phyloP scores from a whole-genome alignment of 2,329 filamentous ascomycete species.

The Talaromyces sp. region DNA sequence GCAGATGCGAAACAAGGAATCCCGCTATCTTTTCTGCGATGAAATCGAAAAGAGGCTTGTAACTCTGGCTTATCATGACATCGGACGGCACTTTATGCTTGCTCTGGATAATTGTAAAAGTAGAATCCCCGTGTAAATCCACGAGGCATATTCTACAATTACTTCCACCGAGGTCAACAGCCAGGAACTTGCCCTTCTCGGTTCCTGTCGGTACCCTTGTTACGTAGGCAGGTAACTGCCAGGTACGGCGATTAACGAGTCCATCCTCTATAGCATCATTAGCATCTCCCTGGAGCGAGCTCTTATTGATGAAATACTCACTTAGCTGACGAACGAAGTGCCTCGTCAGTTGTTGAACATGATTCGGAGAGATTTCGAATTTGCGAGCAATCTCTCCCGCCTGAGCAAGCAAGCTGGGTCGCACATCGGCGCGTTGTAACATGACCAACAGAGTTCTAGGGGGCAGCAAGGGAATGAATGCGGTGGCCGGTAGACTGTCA shows the following conservation, averaged over 20 bases:
- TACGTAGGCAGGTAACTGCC: slow-evolving; percentile 17
- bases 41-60: slow-evolving; percentile 17
- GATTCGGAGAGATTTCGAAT: slow-evolving; percentile 10
- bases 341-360: slow-evolving; percentile 7
- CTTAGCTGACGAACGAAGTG: slow-evolving; percentile 14
- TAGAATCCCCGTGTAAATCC: slow-evolving; percentile 16
- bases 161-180: slow-evolving; percentile 18
- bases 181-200: slow-evolving; percentile 16
- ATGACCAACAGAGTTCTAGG: slow-evolving; percentile 6
- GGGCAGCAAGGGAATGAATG: background rate
- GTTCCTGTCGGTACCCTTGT: slow-evolving; percentile 14
- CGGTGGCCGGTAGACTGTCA: background rate
- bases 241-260: slow-evolving; percentile 13
- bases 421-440: slow-evolving; percentile 5
- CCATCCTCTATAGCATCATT: slow-evolving; percentile 13
- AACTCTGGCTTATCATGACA: slow-evolving; percentile 15
- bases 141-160: slow-evolving; percentile 19
- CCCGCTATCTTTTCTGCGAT: slow-evolving; percentile 13
- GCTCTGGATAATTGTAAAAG: slow-evolving; percentile 14
- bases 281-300: background rate
- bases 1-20: slow-evolving; percentile 10
- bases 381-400: slow-evolving; percentile 12
- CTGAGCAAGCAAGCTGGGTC: slow-evolving; percentile 11
- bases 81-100: slow-evolving; percentile 14
- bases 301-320: background rate